Evolutionary conservation across 768 basidiomycete species (phyloP), one percentile per base, ranked within the genome.

Genomic region (Xerocomus spinulosus): DNA sequence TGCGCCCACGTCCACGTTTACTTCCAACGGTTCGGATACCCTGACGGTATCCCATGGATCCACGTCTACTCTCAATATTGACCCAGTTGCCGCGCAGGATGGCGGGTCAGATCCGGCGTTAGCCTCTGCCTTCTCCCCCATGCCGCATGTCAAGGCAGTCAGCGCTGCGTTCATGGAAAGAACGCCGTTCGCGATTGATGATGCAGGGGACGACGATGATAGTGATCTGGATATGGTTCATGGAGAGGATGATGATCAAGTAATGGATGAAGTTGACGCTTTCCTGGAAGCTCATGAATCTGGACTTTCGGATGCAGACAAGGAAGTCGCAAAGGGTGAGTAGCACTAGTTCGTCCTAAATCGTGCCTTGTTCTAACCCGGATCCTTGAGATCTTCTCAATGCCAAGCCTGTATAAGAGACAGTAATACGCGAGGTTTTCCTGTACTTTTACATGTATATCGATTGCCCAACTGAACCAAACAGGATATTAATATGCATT

Each of bases 101-200:
- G 13, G 59, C 4, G 51, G 32, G 3, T 55, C 45, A 34, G 45
- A 44, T 30, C 33, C 18, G n/a, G 3, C 42, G 44, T 63, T 29
- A 37, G 54, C 50, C 54, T 64, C 66, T 33, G 26, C 44, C 23
- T 72, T 78, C 36, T 77, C 81, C 21, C 77, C 83, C 18, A 72
- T 82, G 62, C 77, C 84, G 6, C 78, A 87, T 71, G 73, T 90
- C 40, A 75, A 85, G 57, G 85, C 83, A 0, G 88, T 85, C 42
- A 87, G 81, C 53, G 85, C 85, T 26, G 88, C 89, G 25, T 74
- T 92, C 38, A 85, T 94, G 85, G 89, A 95, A 63, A 75, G 95
- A 35, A 92, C 91, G 21, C 85, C 87, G 54, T 99, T 99, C 64
- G 92, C 92, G n/a, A 96, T 98, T 50, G 96, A 99, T 61, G 92